Conservation (phyloP, 345 rosid species). For the Populus simonii region DNA sequence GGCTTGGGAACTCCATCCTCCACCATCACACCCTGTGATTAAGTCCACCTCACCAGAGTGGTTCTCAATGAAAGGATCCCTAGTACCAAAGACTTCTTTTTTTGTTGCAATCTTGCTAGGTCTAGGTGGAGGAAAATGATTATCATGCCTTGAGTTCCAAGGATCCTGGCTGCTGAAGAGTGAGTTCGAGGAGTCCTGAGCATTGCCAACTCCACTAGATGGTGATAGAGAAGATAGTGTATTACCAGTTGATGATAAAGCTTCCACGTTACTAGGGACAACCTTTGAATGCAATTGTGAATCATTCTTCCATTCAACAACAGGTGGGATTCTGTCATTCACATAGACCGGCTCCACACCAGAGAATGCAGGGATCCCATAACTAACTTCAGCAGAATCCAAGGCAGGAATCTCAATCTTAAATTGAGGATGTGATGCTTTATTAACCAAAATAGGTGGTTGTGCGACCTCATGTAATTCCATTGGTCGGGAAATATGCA, state of each 20-base stretch:
- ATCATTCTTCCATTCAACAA: constrained; percentile 35
- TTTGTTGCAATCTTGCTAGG: constrained; percentile 47
- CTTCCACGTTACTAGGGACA: constrained; percentile 27
- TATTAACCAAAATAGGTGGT: constrained; percentile 33
- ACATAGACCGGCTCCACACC: constrained; percentile 26
- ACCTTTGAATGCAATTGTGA: constrained; percentile 29
- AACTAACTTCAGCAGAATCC: constrained; percentile 38
- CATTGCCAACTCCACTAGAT: constrained; percentile 25
- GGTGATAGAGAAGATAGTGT: constrained; percentile 22
- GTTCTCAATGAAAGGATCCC: constrained; percentile 46
- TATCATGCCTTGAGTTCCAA: constrained; percentile 49
- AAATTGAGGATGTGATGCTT: constrained; percentile 36
- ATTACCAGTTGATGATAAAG: constrained; percentile 19
- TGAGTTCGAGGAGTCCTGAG: constrained; percentile 51
- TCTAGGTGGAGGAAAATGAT: constrained; percentile 55
- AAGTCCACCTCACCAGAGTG: constrained; percentile 24
- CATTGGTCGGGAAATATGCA: constrained; percentile 26
- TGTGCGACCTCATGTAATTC: constrained; percentile 32
- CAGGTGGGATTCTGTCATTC: constrained; percentile 30
- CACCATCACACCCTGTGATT: constrained; percentile 18
- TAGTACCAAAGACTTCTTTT: constrained; percentile 34
- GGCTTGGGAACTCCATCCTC: constrained; percentile 36
- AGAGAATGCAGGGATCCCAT: constrained; percentile 26
- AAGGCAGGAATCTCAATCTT: constrained; percentile 31
- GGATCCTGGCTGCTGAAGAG: constrained; percentile 71